Base-by-base conservation (phyloP, 2,329 filamentous ascomycete genomes). In the Fusarium bactridioides region DNA sequence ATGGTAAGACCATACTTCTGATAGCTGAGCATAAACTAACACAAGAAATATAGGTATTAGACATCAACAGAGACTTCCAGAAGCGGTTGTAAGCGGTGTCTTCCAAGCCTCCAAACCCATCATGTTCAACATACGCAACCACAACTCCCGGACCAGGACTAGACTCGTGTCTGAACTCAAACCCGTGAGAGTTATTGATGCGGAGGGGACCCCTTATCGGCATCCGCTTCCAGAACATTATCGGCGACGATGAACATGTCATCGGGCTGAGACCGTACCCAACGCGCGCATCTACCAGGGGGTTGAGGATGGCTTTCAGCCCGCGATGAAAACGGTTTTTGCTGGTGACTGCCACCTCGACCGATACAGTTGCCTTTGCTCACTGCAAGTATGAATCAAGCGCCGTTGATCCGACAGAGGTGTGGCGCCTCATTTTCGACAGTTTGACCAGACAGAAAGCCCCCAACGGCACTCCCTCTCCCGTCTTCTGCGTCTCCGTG, bases 181-280 rank as follows among this genome's bases (percentile, higher is more conserved):
- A 8, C 23, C 23, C 2, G 16, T 19, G 3, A 23, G 43, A 3
- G 16, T 27, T 3, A 2, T 25, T 7, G 23, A 44, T 25, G 15
- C 7, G 5, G 0, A 44, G 2, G 43, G 43, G 4, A 5, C 1
- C 3, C 7, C n/a, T 44, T 3, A 27, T 19, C 23, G 23, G 43
- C 6, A 16, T 45, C 7, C 23, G 23, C 2, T 45, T 45, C 23
- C 43, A 27, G 5, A 45, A 25, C 23, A 3, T 12, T 7, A 9
- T 45, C 11, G 43, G 43, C 6, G 10, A 25, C 9, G 41, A 44
- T 11, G 23, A 10, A 3, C 1, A 44, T 11, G 43, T 44, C 15
- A 12, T 44, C 9, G 2, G 0, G 18, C 10, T 0, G 16, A 44
- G 10, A 19, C 7, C 10, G 7, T 4, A 5, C 16, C 43, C 7